A percentile compares a stretch with the other conserved stretches of the same genome.
Conservation (phyloP, 768 basidiomycete genomes). For the Macrocybe gigantea region DNA sequence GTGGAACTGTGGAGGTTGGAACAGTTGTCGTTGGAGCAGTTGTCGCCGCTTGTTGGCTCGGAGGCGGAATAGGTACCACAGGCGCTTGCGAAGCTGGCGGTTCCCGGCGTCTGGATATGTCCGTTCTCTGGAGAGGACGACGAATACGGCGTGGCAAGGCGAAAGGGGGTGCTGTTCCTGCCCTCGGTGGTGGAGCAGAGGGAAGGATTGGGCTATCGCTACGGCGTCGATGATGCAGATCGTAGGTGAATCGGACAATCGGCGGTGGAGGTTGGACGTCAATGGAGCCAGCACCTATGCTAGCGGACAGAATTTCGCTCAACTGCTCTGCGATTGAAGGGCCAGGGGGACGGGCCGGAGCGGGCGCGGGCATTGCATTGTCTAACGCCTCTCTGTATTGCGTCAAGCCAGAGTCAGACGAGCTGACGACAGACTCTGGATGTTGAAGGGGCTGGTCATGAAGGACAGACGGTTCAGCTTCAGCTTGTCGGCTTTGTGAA, state of each 20-base stretch:
- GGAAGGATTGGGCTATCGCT: constrained; percentile 31
- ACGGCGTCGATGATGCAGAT: constrained; percentile 37
- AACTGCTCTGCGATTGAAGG: constrained; percentile 55
- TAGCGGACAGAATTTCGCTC: constrained; percentile 52
- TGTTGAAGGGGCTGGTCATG: constrained; percentile 9
- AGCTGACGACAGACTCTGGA: no score
- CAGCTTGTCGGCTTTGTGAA: constrained; percentile 24
- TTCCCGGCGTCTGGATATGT: not conserved
- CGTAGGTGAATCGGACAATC: constrained; percentile 49
- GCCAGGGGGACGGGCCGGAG: constrained; percentile 35
- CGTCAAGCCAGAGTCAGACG: no score
- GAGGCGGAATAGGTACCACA: not conserved
- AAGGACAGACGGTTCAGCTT: constrained; percentile 11
- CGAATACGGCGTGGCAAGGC: constrained; percentile 3
- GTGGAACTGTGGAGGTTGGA: no score
- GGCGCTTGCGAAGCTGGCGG: constrained; percentile 1
- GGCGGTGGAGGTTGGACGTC: constrained; percentile 44
- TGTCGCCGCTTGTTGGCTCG: not conserved
- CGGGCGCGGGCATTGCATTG: constrained; percentile 29
- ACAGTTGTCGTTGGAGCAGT: not conserved
- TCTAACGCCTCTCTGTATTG: no score
- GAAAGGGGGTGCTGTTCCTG: constrained; percentile 20
- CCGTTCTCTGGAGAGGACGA: not conserved
- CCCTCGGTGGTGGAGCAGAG: constrained; percentile 18
- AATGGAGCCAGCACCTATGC: constrained; percentile 29